Evolutionary conservation across 169 alveolate genomes (phyloP).

Genomic region (Plasmodium knowlesi): DNA sequence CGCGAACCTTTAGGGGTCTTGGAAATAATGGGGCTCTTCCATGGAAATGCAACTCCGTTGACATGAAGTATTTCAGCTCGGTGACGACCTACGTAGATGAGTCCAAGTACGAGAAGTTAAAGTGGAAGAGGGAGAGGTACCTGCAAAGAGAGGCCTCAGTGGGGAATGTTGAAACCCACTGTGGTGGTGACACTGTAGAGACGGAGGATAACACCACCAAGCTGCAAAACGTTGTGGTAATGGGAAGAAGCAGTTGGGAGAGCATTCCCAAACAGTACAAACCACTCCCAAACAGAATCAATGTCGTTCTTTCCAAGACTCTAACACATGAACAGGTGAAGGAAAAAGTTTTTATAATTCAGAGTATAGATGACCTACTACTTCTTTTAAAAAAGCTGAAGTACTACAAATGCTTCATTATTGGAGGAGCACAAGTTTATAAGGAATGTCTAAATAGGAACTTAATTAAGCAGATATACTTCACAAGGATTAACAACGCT

Average conservation of each 20-base stretch:
- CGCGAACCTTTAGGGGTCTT: slow-evolving; percentile 81
- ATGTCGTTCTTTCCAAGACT: slow-evolving; percentile 88
- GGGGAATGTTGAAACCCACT: neutral
- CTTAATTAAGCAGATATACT: slow-evolving; percentile 82
- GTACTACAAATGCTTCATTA: slow-evolving; percentile 82
- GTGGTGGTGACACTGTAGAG: neutral
- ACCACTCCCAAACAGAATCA: slow-evolving; percentile 91
- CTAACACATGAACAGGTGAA: slow-evolving; percentile 77
- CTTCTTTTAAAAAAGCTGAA: slow-evolving; percentile 43
- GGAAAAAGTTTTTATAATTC: slow-evolving; percentile 76
- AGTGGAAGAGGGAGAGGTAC: slow-evolving; percentile 50
- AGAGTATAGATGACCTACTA: slow-evolving; percentile 79
- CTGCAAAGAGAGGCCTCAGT: neutral
- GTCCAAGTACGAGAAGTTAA: slow-evolving; percentile 15
- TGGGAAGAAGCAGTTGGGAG: slow-evolving; percentile 98
- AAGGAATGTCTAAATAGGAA: slow-evolving; percentile 84
- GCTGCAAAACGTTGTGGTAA: slow-evolving; percentile 91
- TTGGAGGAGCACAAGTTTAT: slow-evolving; percentile 91
- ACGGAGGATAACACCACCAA: neutral
- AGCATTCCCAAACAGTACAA: slow-evolving; percentile 87
- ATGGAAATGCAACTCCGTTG: slow-evolving; percentile 91
- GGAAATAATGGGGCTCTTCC: slow-evolving; percentile 92
- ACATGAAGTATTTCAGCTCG: slow-evolving; percentile 87
- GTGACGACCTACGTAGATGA: slow-evolving; percentile 83
- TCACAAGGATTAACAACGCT: slow-evolving; percentile 90